Evolutionary conservation across 768 basidiomycete species (phyloP).

Genomic region (Cystobasidium tubakii): DNA sequence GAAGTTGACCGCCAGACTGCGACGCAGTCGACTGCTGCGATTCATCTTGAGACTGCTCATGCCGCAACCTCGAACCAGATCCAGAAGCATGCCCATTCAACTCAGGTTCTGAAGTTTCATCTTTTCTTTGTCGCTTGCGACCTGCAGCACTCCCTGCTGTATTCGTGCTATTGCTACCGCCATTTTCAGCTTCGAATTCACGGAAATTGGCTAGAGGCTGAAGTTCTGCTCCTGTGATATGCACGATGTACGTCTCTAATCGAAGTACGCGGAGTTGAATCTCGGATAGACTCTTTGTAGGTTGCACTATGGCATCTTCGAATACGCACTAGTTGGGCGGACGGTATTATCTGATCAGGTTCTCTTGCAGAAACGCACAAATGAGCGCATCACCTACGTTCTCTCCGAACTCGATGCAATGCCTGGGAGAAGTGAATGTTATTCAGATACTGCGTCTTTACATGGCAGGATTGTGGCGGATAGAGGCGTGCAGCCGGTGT

Average conservation of each 20-base stretch:
- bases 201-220: not conserved
- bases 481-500: not conserved
- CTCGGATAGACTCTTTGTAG: not conserved
- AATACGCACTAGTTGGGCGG: not conserved
- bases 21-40: not conserved
- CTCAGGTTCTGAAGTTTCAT: not conserved
- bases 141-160: not conserved
- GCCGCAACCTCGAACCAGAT: not conserved
- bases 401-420: conserved; percentile 26
- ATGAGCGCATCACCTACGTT: not conserved
- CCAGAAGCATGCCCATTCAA: not conserved
- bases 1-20: not conserved
- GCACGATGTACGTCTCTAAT: not conserved
- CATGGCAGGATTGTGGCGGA: not conserved
- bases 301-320: not conserved
- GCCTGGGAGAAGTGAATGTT: not conserved
- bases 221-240: not conserved
- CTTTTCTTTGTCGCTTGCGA: not conserved
- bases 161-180: not conserved
- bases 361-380: no score
- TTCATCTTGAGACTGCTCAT: not conserved
- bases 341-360: no score
- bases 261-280: not conserved
- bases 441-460: not conserved
- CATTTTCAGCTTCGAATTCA: not conserved